These are phyloP conservation scores for Globisporangium ultimum DNA, from an alignment of 352 stramenopile genomes.

Conservation along the genomic window DNA sequence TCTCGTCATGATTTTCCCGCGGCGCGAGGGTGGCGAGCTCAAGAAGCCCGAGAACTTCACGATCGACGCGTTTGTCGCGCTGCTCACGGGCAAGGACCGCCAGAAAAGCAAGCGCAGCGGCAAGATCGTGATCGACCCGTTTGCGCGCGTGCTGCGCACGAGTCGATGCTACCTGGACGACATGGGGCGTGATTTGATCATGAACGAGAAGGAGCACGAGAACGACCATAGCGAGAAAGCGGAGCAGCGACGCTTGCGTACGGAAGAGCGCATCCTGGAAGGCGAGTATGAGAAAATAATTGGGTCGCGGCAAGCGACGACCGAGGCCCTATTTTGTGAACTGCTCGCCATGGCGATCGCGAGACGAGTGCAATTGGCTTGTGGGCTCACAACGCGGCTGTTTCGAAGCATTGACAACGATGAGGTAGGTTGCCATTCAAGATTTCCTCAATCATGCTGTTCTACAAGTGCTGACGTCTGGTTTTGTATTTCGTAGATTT, in stretches of 20 bases:
- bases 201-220: conserved; percentile 28
- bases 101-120: conserved; percentile 25
- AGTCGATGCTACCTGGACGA: conserved; percentile 73
- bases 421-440: conserved; percentile 18
- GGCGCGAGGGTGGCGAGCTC: conserved; percentile 51
- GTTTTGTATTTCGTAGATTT: conserved; percentile 33
- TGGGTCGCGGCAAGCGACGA: conserved; percentile 38
- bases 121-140: conserved; percentile 65
- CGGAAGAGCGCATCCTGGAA: conserved; percentile 41
- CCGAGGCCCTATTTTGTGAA: conserved; percentile 64
- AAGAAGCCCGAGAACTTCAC: conserved; percentile 72
- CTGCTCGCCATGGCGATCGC: conserved; percentile 59
- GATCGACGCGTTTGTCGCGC: conserved; percentile 49
- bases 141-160: conserved; percentile 67
- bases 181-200: conserved; percentile 36
- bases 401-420: conserved; percentile 72
- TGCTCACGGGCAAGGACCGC: conserved; percentile 70
- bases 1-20: conserved; percentile 80
- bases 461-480: neutral
- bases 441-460: neutral
- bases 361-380: conserved; percentile 69
- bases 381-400: conserved; percentile 75
- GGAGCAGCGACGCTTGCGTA: conserved; percentile 37
- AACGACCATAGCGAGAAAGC: conserved; percentile 49
- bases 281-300: conserved; percentile 60